Conservation (phyloP, 1,284 basidiomycete species). For the Papiliotrema flavescens region DNA sequence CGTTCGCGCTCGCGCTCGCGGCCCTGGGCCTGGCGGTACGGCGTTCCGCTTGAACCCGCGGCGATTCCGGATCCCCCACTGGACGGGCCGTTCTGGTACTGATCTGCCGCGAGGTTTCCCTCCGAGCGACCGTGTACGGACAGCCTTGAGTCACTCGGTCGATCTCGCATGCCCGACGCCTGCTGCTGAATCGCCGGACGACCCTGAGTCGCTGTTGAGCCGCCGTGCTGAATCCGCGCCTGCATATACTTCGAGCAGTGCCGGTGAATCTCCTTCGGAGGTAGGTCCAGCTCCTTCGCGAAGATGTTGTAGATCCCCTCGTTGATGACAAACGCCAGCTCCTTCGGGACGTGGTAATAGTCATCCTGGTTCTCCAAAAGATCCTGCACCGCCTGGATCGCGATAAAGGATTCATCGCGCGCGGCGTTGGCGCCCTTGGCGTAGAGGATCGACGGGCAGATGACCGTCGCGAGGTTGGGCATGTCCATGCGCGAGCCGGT, state of each 20-base stretch:
- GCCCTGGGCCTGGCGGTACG: conserved; percentile 1
- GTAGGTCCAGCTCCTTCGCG: conserved; percentile 71
- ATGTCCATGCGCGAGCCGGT: conserved; percentile 99
- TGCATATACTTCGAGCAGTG: conserved; percentile 74
- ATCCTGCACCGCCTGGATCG: conserved; percentile 77
- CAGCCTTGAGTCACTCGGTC: conserved; percentile 20
- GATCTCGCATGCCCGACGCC: conserved; percentile 9
- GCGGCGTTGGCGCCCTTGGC: conserved; percentile 81
- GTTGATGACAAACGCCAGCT: conserved; percentile 73
- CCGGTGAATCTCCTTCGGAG: conserved; percentile 84
- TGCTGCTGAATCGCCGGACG: neutral
- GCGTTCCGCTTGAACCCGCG: neutral
- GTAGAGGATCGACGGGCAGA: conserved; percentile 90
- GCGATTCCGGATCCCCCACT: neutral
- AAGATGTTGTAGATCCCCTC: conserved; percentile 76
- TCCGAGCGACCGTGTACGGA: conserved; percentile 21
- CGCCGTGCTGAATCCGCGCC: conserved; percentile 18
- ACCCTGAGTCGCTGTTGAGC: neutral
- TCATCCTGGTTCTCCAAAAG: conserved; percentile 92
- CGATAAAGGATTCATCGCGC: conserved; percentile 89
- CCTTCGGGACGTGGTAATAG: conserved; percentile 81
- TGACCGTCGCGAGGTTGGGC: conserved; percentile 93
- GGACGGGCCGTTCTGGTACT: neutral
- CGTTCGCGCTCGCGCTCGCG: conserved; percentile 9
- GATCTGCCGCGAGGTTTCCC: conserved; percentile 10